These are phyloP conservation scores for Bisporella sp. DNA, from an alignment of 2,329 filamentous ascomycete genomes.

Conservation along the genomic window DNA sequence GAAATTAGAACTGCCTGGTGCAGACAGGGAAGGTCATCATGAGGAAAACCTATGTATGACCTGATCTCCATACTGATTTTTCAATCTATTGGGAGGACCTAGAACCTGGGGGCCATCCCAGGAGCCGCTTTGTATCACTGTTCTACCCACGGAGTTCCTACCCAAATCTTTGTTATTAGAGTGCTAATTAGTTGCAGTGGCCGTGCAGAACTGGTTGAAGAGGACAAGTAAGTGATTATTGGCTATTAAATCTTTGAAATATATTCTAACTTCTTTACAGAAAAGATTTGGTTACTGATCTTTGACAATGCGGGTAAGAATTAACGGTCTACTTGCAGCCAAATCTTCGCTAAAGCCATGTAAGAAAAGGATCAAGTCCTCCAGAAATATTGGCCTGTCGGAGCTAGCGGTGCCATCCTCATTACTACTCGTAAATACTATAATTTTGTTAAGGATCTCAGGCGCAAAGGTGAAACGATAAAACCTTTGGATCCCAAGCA, in stretches of 20 bases:
- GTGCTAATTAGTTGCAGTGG: background rate
- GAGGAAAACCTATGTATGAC: constrained; percentile 5
- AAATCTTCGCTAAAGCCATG: background rate
- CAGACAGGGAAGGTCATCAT: constrained; percentile 5
- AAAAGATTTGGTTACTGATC: constrained; percentile 4
- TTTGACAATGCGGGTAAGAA: constrained; percentile 5
- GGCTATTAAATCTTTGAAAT: background rate
- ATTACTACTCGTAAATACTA: constrained; percentile 4
- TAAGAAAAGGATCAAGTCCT: constrained; percentile 1
- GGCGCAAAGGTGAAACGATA: constrained; percentile 1
- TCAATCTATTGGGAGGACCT: no score
- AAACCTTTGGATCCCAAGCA: background rate
- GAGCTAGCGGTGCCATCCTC: constrained; percentile 3
- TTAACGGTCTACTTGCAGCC: background rate
- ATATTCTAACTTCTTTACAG: background rate
- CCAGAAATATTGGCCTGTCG: constrained; percentile 3
- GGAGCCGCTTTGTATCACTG: no score
- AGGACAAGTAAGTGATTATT: background rate
- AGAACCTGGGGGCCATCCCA: no score
- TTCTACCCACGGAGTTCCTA: no score
- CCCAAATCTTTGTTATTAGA: no score
- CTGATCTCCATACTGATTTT: no score
- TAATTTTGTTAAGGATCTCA: constrained; percentile 3
- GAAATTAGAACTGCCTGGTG: constrained; percentile 12
- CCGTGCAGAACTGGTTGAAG: constrained; percentile 5